Base-by-base conservation (phyloP, 805 yeast genomes). In the Blastobotrys chiropterorum region DNA sequence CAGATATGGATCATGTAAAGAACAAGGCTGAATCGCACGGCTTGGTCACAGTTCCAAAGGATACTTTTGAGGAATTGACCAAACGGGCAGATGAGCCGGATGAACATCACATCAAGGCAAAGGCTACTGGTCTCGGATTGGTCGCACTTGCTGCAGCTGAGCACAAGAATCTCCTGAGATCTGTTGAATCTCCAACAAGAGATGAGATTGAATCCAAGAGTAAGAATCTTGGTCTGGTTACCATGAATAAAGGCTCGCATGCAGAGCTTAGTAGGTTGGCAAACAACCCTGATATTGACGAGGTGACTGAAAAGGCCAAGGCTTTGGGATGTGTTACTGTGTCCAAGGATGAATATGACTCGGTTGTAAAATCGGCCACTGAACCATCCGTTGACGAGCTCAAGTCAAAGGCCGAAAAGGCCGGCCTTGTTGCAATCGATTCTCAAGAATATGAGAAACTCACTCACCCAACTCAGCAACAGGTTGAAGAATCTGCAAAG, bases 231-330 rank as follows among this genome's bases (percentile, higher is more conserved):
- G 69, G 66, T 7, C 61, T 67, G 30, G 62, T 58, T 3, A 56
- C 69, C 14, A 22, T 74, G 5, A 57, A 71, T 3, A 58, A 62
- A 34, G 71, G 64, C 16, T 69, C 67, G 21, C 72, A 60, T 31
- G 52, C 50, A 16, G 56, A 59, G 8, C 54, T 64, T 16, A 20
- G 49, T 2, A 26, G 45, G 8, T 34, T 44, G 44, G 41, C 47
- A 26, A 22, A 30, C 14, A 22, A 46, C n/a, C 53, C 55, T 2
- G 40, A 52, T 2, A 51, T 20, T 11, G 54, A 48, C 8, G 49
- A 47, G 31, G 45, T 60, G 14, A 46, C 46, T 1, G 47, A 49
- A 3, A 56, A 55, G 46, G 66, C 65, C 3, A 52, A 48, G 1
- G 53, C 45, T 0, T 52, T 56, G 30, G 69, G 67, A 8, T 56